These are phyloP conservation scores for Phialocephala sp. DNA, from an alignment of 2,329 filamentous ascomycete species.

Conservation along the genomic window DNA sequence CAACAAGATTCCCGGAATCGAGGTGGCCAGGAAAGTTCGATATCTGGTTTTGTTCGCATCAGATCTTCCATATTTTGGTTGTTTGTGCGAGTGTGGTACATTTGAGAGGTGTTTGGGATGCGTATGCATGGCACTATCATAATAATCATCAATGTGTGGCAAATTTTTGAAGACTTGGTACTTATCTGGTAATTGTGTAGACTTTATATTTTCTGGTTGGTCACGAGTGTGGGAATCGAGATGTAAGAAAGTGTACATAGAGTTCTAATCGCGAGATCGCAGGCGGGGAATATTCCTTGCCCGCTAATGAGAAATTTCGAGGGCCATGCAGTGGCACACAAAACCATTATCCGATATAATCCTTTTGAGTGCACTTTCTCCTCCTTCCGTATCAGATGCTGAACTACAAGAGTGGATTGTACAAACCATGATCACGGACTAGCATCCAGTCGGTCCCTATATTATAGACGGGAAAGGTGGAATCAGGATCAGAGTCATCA, in stretches of 20 bases:
- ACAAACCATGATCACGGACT: conserved; percentile 4
- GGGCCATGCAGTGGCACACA: too few species aligned
- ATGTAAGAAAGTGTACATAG: too few species aligned
- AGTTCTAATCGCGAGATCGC: too few species aligned
- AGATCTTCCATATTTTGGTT: conserved; percentile 11
- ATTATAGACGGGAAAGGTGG: conserved; percentile 11
- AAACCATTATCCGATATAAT: conserved; percentile 10
- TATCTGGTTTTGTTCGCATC: conserved; percentile 10
- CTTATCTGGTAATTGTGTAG: neutral
- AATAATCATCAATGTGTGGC: conserved; percentile 1
- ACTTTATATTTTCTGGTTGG: too few species aligned
- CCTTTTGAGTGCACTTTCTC: neutral
- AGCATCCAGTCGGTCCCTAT: conserved; percentile 21
- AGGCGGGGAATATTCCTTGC: too few species aligned
- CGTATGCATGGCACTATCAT: conserved; percentile 6
- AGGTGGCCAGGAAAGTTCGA: conserved; percentile 13
- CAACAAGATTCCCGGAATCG: conserved; percentile 4
- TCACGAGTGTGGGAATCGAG: too few species aligned
- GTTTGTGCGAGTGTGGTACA: conserved; percentile 7
- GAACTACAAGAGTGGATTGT: neutral
- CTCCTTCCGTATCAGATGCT: neutral
- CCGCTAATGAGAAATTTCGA: too few species aligned
- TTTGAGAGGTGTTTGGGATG: conserved; percentile 3
- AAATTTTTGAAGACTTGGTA: neutral
- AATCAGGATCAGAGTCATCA: conserved; percentile 10